These are phyloP conservation scores for Pythium dissotocum DNA, from an alignment of 352 stramenopile species.

Conservation along the genomic window DNA sequence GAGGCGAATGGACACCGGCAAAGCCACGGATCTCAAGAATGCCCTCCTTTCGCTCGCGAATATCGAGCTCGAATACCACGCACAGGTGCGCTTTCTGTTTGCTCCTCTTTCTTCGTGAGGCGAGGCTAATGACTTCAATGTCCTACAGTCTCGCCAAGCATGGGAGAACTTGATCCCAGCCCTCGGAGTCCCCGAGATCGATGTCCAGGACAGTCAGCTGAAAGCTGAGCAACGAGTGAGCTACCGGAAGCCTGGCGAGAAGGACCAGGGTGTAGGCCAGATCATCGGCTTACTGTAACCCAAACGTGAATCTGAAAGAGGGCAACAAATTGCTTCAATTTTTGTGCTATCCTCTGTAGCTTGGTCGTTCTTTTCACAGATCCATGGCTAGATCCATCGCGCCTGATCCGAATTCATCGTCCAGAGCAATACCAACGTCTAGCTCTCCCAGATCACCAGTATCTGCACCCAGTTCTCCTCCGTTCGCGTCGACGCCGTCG, in stretches of 20 bases:
- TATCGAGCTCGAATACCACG: conserved; percentile 81
- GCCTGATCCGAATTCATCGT: conserved; percentile 18
- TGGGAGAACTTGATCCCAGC: conserved; percentile 74
- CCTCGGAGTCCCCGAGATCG: conserved; percentile 56
- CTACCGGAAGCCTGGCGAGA: conserved; percentile 74
- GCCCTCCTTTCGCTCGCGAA: conserved; percentile 75
- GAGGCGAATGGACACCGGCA: conserved; percentile 80
- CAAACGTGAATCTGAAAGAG: not conserved
- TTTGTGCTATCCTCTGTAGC: not conserved
- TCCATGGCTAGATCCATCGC: conserved; percentile 30
- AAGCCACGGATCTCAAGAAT: conserved; percentile 76
- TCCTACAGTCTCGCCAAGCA: conserved; percentile 53
- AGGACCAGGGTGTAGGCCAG: conserved; percentile 49
- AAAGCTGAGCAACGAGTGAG: conserved; percentile 48
- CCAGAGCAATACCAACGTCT: conserved; percentile 14
- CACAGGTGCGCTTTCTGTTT: conserved; percentile 44
- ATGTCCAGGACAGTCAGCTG: conserved; percentile 58
- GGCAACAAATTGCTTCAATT: not conserved
- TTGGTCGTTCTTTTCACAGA: conserved; percentile 15
- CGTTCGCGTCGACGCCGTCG: not conserved
- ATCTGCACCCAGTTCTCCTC: conserved; percentile 5
- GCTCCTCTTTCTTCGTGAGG: not conserved
- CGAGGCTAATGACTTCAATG: not conserved
- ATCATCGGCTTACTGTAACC: conserved; percentile 70
- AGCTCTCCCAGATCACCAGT: conserved; percentile 12